A percentile compares a stretch with the other conserved stretches of the same genome.
These are phyloP conservation scores for Euphorbia peplus DNA, from an alignment of 345 rosid genomes.

Conservation along the genomic window DNA sequence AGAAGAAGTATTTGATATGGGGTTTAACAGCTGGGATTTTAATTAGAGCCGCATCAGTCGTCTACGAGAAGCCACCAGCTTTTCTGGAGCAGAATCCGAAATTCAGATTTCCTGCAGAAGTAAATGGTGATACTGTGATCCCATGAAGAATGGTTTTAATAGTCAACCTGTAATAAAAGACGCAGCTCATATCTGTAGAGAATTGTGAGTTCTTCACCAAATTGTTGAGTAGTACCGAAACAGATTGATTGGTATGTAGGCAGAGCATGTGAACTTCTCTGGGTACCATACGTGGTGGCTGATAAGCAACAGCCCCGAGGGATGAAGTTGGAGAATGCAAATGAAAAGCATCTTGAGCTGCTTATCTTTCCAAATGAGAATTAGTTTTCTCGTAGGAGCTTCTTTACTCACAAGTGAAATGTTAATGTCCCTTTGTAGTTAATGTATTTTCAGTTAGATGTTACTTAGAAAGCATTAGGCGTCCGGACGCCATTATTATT, in stretches of 20 bases:
- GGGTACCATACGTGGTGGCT: too few species aligned
- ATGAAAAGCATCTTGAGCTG: background rate
- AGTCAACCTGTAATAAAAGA: slow-evolving; percentile 15
- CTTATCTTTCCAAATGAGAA: background rate
- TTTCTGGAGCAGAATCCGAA: slow-evolving; percentile 62
- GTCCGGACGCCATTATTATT: too few species aligned
- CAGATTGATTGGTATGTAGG: background rate
- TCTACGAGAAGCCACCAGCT: slow-evolving; percentile 51
- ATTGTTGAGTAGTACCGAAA: background rate
- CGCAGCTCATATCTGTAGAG: background rate
- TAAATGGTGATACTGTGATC: slow-evolving; percentile 35
- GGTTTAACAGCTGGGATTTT: slow-evolving; percentile 72
- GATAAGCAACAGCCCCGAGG: too few species aligned
- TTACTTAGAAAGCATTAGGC: background rate
- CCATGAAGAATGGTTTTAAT: slow-evolving; percentile 18
- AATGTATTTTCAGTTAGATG: background rate
- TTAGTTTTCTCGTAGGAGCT: background rate
- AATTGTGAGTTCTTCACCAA: background rate
- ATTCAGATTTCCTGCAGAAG: slow-evolving; percentile 51
- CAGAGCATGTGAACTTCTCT: background rate
- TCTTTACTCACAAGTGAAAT: background rate
- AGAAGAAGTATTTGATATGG: slow-evolving; percentile 55
- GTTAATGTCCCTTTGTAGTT: background rate
- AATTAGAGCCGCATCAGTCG: slow-evolving; percentile 72
- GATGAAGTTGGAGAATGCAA: too few species aligned